Evolutionary conservation across 805 yeast genomes (phyloP).

Genomic region (Suhomyces tanzawaensis): DNA sequence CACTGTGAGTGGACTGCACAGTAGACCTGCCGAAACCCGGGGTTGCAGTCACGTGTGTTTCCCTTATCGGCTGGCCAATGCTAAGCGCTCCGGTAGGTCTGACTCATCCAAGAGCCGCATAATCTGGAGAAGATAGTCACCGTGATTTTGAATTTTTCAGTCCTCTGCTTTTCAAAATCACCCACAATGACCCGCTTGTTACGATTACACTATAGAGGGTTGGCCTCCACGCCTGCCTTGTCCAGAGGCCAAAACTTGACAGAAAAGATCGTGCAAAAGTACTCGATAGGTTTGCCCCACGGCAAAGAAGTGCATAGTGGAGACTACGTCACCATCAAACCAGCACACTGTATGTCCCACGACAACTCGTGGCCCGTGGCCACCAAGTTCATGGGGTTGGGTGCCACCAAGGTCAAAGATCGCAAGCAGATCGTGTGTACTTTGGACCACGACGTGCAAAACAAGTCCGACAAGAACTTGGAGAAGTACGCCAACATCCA

Average conservation of each 20-base stretch:
- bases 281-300: constrained; percentile 81
- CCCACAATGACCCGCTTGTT: background rate
- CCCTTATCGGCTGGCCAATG: constrained; percentile 3
- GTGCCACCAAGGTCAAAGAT: constrained; percentile 80
- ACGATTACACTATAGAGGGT: constrained; percentile 3
- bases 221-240: constrained; percentile 4
- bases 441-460: constrained; percentile 96
- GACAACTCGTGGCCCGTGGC: constrained; percentile 99
- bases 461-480: constrained; percentile 83
- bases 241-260: constrained; percentile 75
- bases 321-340: constrained; percentile 91
- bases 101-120: constrained; percentile 7
- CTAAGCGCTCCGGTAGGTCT: constrained; percentile 5
- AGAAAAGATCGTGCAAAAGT: constrained; percentile 92
- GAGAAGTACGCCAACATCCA: constrained; percentile 87
- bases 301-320: constrained; percentile 80
- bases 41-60: no score
- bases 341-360: constrained; percentile 98
- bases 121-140: constrained; percentile 4
- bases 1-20: no score
- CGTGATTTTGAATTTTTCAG: background rate
- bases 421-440: constrained; percentile 94
- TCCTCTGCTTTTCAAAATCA: background rate
- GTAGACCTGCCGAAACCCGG: no score
- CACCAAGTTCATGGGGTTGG: constrained; percentile 89